Evolutionary conservation across 139 green algal genomes (phyloP).

Genomic region (Closterium sp.): DNA sequence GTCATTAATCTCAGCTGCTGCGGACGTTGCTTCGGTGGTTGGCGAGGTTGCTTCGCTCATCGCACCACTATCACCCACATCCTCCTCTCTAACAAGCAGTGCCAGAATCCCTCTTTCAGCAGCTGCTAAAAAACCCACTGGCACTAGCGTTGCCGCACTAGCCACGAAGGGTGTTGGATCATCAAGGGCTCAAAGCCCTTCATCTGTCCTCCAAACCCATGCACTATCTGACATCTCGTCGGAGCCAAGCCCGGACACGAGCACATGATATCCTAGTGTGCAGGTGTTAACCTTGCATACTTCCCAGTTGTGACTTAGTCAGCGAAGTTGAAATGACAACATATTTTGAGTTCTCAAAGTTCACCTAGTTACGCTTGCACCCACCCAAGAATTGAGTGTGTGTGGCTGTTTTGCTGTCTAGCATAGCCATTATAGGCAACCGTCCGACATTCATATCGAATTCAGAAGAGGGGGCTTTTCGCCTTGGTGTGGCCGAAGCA

Average conservation of each 20-base stretch:
- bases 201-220: background rate
- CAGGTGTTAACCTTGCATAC: too few species aligned
- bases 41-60: background rate
- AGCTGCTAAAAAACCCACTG: background rate
- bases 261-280: too few species aligned
- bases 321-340: too few species aligned
- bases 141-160: background rate
- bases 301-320: too few species aligned
- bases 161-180: background rate
- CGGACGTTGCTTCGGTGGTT: background rate
- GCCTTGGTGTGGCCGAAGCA: too few species aligned
- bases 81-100: background rate
- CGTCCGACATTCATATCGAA: too few species aligned
- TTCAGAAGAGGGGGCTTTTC: too few species aligned
- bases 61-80: background rate
- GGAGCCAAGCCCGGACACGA: background rate
- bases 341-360: too few species aligned
- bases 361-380: too few species aligned
- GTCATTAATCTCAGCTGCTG: background rate
- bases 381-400: too few species aligned
- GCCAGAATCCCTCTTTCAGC: background rate
- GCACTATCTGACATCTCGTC: background rate
- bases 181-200: background rate
- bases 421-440: too few species aligned
- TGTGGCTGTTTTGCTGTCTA: too few species aligned